Evolutionary conservation across 78 protist genomes (phyloP).

Genomic region (Ministeria vibrans): DNA sequence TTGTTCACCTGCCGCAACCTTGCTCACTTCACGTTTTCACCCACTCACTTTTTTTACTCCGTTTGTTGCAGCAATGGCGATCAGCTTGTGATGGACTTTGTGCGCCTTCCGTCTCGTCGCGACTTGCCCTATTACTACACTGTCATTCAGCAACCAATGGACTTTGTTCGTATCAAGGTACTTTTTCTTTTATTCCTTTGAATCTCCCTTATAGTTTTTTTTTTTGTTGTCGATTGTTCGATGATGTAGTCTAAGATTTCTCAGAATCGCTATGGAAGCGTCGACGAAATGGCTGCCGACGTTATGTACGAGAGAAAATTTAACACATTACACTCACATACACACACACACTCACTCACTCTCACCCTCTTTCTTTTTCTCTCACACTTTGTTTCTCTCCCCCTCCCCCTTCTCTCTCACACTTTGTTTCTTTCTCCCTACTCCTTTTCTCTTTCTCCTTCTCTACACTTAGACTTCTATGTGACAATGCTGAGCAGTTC

Average conservation of each 20-base stretch:
- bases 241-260: not conserved
- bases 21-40: not conserved
- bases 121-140: conserved; percentile 19
- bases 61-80: not conserved
- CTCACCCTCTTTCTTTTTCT: not conserved
- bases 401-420: too few species aligned
- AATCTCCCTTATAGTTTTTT: not conserved
- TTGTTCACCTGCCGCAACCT: too few species aligned
- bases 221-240: not conserved
- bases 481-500: too few species aligned
- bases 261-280: not conserved
- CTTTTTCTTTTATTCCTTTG: not conserved
- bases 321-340: not conserved
- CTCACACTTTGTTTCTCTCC: too few species aligned
- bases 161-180: not conserved
- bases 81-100: not conserved
- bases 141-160: conserved; percentile 6
- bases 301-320: not conserved
- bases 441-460: too few species aligned
- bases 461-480: too few species aligned
- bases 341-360: not conserved
- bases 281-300: not conserved
- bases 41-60: not conserved
- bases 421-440: too few species aligned
- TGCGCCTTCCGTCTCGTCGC: not conserved